Percentiles rank a stretch among this genome's conserved stretches.
Evolutionary conservation across 1,284 basidiomycete genomes (phyloP).

Genomic region (Cutaneotrichosporon spelunceum): DNA sequence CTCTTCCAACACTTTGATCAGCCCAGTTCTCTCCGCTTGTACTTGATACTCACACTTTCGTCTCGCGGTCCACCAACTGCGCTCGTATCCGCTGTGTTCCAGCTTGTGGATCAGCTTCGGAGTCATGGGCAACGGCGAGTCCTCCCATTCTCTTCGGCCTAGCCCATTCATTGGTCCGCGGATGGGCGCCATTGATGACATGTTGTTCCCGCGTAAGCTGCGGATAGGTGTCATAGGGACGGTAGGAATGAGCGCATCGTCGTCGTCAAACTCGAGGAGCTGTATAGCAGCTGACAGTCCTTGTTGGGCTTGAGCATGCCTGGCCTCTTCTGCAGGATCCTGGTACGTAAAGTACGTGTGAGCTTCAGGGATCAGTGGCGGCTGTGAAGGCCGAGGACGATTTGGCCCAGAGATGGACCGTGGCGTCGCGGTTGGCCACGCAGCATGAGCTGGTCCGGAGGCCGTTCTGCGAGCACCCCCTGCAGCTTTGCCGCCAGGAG

Average conservation of each 20-base stretch:
- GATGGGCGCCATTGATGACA: not conserved
- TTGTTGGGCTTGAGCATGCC: slow-evolving; percentile 78
- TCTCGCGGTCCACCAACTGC: slow-evolving; percentile 43
- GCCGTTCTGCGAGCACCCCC: not conserved
- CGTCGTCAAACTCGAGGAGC: slow-evolving; percentile 55
- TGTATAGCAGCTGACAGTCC: slow-evolving; percentile 81
- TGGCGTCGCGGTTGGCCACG: not conserved
- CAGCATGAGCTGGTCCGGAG: not conserved
- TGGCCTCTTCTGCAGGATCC: slow-evolving; percentile 64
- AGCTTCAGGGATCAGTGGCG: not conserved
- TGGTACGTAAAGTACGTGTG: not conserved
- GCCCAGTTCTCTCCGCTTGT: not conserved
- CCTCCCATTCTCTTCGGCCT: slow-evolving; percentile 33
- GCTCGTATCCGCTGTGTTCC: slow-evolving; percentile 37
- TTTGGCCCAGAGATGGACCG: not conserved
- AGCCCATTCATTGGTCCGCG: slow-evolving; percentile 12
- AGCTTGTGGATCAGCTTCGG: slow-evolving; percentile 23
- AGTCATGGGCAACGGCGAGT: slow-evolving; percentile 34
- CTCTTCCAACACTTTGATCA: slow-evolving; percentile 31
- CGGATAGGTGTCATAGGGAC: slow-evolving; percentile 30
- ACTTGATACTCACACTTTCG: slow-evolving; percentile 31
- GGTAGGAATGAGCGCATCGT: slow-evolving; percentile 3
- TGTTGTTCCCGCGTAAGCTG: not conserved
- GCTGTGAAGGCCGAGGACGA: not conserved
- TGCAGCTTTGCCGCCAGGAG: not conserved